phyloP scores from a whole-genome alignment of 1,284 basidiomycete genomes.

The Trametes polyzona region DNA sequence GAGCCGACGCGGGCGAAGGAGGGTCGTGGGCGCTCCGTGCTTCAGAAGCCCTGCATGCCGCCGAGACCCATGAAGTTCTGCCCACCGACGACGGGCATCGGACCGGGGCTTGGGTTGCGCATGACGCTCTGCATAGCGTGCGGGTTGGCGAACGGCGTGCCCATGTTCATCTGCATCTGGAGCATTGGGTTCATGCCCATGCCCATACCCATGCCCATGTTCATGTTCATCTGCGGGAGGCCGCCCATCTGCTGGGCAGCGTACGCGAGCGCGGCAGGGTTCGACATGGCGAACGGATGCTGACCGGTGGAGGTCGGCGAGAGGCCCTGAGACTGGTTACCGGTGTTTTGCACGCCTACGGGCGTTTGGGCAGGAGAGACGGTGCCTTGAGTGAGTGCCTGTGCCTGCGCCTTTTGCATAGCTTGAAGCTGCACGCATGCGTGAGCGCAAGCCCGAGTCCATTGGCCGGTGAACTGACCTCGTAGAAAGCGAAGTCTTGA shows the following conservation, averaged over 20 bases:
- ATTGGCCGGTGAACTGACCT: conserved; percentile 72
- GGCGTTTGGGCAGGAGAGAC: conserved; percentile 40
- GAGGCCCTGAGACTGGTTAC: conserved; percentile 34
- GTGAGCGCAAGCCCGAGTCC: too few species aligned
- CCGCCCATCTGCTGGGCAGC: conserved; percentile 51
- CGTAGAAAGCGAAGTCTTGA: conserved; percentile 94
- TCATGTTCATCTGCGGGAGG: conserved; percentile 61
- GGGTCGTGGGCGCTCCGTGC: neutral
- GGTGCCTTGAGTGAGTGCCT: conserved; percentile 40
- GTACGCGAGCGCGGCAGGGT: conserved; percentile 50
- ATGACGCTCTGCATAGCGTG: conserved; percentile 83
- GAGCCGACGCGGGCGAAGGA: neutral
- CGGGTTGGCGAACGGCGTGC: conserved; percentile 54
- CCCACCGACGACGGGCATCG: conserved; percentile 42
- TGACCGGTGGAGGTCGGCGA: conserved; percentile 46
- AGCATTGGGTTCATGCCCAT: conserved; percentile 59
- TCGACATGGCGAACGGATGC: conserved; percentile 53
- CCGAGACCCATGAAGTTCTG: conserved; percentile 63
- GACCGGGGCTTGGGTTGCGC: conserved; percentile 75
- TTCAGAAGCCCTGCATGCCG: conserved; percentile 41
- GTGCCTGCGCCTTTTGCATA: conserved; percentile 62
- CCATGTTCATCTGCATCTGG: conserved; percentile 71
- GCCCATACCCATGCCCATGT: conserved; percentile 44
- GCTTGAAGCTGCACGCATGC: conserved; percentile 68
- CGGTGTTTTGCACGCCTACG: conserved; percentile 27